Base-by-base conservation (phyloP, 225 moss, liverwort and hornwort species). In the Anthoceros angustus region DNA sequence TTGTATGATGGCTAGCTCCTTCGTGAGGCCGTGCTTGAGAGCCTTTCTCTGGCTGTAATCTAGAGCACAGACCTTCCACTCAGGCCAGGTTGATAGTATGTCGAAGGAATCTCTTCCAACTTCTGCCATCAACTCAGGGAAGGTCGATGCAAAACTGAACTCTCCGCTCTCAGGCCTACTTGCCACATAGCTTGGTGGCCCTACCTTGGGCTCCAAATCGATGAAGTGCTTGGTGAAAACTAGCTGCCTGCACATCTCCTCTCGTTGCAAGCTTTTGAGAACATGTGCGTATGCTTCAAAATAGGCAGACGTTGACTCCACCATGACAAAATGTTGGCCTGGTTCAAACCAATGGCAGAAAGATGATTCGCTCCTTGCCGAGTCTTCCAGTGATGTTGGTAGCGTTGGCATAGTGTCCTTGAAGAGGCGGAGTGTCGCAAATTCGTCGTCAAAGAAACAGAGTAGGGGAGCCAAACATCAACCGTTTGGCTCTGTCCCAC, bases 381-480 rank as follows among this genome's bases (percentile, higher is more conserved):
- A n/a, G n/a, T n/a, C n/a, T n/a, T n/a, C n/a, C n/a, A n/a, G n/a
- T n/a, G n/a, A n/a, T n/a, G n/a, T n/a, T 8, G 49, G 15, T 14
- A 11, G 49, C 49, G 5, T 16, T 11, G 4, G 20, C 4, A 18
- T 62, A n/a, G 18, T 26, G 38, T 70, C 69, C 41, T 60, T 73
- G 7, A 83, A 21, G 15, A 73, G 10, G 0, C 77, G 70, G 40
- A 79, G 64, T 1, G 79, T 63, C 25, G 74, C 69, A 61, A 77
- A 82, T 23, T 64, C 70, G 64, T 82, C 77, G 0, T 67, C 64
- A 0, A 79, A 82, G 23, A 82, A 60, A 46, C 82, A 77, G 3
- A 82, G 40, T 15, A 82, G n/a, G 76, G 21, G 82, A 66, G 20
- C 79, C 79, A 25, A 40, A 25, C 75, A 75, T 72, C 43, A 81